Base-by-base conservation (phyloP, 306 rosid genomes). In the Lathyrus sativus region DNA sequence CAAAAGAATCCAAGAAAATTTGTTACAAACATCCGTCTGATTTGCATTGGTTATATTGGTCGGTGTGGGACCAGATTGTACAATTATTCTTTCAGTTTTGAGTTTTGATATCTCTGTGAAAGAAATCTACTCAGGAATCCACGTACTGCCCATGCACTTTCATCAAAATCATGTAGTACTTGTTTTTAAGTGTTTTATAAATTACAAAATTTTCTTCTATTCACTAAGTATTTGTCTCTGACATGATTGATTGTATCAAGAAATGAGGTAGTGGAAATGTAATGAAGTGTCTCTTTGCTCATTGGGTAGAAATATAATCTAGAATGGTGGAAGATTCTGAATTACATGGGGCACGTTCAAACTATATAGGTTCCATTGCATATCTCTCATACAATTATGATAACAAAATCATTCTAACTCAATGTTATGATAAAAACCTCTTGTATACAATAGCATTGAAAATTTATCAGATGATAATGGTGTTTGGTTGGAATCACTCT, bases 11-110 rank as follows among this genome's bases (percentile, higher is more conserved):
- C 81, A 78, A 73, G 71, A 80, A 73, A 74, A 42, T 43, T 44
- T 60, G 67, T 59, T 77, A 81, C 88, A 81, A 79, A 89, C 87
- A 89, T 89, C 80, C 90, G 92, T 86, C 90, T 81, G 65, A 77
- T 74, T 81, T 60, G 83, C 83, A 89, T 89, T 86, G 90, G 96
- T 82, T 89, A 86, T 77, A 41, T 84, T 86, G 96, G 92, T 89
- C 96, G 96, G 96, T 82, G 84, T 67, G 74, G 82, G 80, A 74
- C 80, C 82, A 70, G 58, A n/a, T 51, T 74, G 62, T 62, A 59
- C 56, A 70, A 43, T 55, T 54, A 62, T 73, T 82, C 81, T 64
- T 72, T 60, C 19, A 51, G 4, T 45, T 76, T 63, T 24, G 26
- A 24, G 22, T 19, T 19, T 19, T 58, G 68, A 65, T 67, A 39